Conservation (phyloP, 164 flowering plant genomes). For the Umbellularia californica region DNA sequence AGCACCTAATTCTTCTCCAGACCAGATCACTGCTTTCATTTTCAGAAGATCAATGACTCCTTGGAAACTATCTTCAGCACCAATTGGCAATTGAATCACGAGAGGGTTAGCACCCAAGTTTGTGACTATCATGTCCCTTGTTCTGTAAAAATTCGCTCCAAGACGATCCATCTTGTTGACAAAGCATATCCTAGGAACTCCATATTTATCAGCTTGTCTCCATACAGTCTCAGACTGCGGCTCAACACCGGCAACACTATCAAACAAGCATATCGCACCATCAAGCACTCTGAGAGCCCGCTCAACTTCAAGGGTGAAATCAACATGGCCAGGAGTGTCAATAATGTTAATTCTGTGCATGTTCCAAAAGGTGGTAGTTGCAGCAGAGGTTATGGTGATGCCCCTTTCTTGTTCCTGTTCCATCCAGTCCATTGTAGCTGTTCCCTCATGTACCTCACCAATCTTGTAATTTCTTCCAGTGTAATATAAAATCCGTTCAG, state of each 20-base stretch:
- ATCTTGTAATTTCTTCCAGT: slow-evolving; percentile 96
- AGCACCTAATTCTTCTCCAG: slow-evolving; percentile 96
- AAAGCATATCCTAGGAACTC: slow-evolving; percentile 93
- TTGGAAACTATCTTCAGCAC: slow-evolving; percentile 77
- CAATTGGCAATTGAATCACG: slow-evolving; percentile 85
- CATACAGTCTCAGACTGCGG: slow-evolving; percentile 98
- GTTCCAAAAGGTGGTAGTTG: slow-evolving; percentile 91
- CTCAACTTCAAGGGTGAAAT: slow-evolving; percentile 97
- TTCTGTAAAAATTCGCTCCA: slow-evolving; percentile 91
- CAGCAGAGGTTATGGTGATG: slow-evolving; percentile 95
- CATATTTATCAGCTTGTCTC: slow-evolving; percentile 97
- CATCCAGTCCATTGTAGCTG: slow-evolving; percentile 99
- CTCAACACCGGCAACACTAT: slow-evolving; percentile 98
- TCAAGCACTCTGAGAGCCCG: slow-evolving; percentile 95
- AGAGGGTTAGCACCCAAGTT: slow-evolving; percentile 97
- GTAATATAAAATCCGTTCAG: slow-evolving; percentile 79
- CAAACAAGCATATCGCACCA: slow-evolving; percentile 93
- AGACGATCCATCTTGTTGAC: slow-evolving; percentile 97
- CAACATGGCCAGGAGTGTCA: slow-evolving; percentile 98
- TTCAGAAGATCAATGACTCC: slow-evolving; percentile 86
- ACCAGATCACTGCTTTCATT: slow-evolving; percentile 88
- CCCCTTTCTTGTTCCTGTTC: slow-evolving; percentile 98
- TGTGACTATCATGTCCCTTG: slow-evolving; percentile 92
- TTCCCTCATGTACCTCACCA: slow-evolving; percentile 96
- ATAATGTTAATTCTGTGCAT: slow-evolving; percentile 87